A percentile compares a stretch with the other conserved stretches of the same genome.
Evolutionary conservation across 257 asterid genomes (phyloP).

Genomic region (Rehmannia glutinosa): DNA sequence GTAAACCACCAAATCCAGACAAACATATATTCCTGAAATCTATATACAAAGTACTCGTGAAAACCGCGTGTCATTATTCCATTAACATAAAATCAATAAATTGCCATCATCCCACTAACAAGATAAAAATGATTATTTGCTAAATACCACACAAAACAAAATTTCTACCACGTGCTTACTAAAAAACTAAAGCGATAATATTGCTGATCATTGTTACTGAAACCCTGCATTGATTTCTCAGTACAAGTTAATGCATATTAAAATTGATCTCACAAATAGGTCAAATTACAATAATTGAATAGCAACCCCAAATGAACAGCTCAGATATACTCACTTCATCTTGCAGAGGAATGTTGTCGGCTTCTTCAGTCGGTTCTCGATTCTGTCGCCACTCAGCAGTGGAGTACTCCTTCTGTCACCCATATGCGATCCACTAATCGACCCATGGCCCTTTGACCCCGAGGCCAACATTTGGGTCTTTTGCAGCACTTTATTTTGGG

Average conservation of each 20-base stretch:
- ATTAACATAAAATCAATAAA: background rate
- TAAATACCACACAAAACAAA: background rate
- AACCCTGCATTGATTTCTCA: slow-evolving; percentile 3
- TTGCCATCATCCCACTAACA: background rate
- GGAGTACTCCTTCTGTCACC: slow-evolving; percentile 77
- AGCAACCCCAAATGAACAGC: too few species aligned
- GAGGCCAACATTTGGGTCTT: slow-evolving; percentile 79
- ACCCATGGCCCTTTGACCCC: slow-evolving; percentile 75
- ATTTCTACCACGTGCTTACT: background rate
- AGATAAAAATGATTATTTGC: background rate
- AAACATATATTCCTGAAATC: slow-evolving; percentile 1
- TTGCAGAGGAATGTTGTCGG: slow-evolving; percentile 98
- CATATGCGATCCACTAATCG: slow-evolving; percentile 75
- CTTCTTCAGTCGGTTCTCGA: slow-evolving; percentile 88
- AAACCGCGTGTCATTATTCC: background rate
- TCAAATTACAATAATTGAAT: background rate
- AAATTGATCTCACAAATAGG: background rate
- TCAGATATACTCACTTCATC: slow-evolving; percentile 70
- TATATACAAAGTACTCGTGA: background rate
- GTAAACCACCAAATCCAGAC: slow-evolving; percentile 1
- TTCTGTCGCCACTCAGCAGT: slow-evolving; percentile 64
- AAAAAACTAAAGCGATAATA: slow-evolving; percentile 2
- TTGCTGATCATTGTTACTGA: background rate
- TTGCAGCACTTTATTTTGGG: slow-evolving; percentile 78
- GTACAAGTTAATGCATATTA: background rate